A percentile compares a stretch with the other conserved stretches of the same genome.
These are phyloP conservation scores for Cladophialophora yegresii DNA, from an alignment of 2,329 filamentous ascomycete genomes.

Conservation along the genomic window DNA sequence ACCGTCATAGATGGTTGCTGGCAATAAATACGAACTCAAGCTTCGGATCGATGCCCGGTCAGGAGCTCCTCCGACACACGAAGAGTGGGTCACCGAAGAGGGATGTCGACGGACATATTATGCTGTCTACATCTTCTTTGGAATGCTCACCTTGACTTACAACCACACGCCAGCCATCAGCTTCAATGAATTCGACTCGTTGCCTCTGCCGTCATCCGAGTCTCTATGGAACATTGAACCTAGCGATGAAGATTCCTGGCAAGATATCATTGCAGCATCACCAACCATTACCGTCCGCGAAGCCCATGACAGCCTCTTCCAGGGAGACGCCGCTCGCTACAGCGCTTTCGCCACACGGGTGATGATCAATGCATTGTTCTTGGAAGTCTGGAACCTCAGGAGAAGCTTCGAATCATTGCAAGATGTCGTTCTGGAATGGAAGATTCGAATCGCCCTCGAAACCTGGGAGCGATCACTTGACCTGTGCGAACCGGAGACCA, in stretches of 20 bases:
- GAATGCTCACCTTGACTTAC: slow-evolving; percentile 89
- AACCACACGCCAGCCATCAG: slow-evolving; percentile 97
- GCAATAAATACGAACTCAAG: slow-evolving; percentile 95
- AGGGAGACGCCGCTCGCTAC: slow-evolving; percentile 85
- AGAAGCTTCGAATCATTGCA: slow-evolving; percentile 95
- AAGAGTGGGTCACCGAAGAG: slow-evolving; percentile 96
- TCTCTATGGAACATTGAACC: slow-evolving; percentile 87
- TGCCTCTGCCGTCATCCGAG: slow-evolving; percentile 90
- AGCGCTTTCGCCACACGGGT: slow-evolving; percentile 96
- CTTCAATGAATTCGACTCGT: slow-evolving; percentile 95
- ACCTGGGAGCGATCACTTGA: slow-evolving; percentile 99
- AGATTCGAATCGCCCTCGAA: slow-evolving; percentile 89
- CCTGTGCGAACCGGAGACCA: slow-evolving; percentile 86
- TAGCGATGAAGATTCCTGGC: slow-evolving; percentile 78
- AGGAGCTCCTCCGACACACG: slow-evolving; percentile 70
- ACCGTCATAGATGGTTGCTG: slow-evolving; percentile 76
- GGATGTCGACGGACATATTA: slow-evolving; percentile 96
- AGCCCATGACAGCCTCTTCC: slow-evolving; percentile 92
- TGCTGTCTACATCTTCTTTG: slow-evolving; percentile 98
- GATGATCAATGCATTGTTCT: slow-evolving; percentile 97
- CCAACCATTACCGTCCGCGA: slow-evolving; percentile 84
- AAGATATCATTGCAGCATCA: slow-evolving; percentile 70
- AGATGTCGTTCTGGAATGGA: slow-evolving; percentile 97
- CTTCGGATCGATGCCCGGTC: slow-evolving; percentile 85
- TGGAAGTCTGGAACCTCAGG: slow-evolving; percentile 99